phyloP scores from a whole-genome alignment of 2,329 filamentous ascomycete genomes.

The Amphichorda felina region DNA sequence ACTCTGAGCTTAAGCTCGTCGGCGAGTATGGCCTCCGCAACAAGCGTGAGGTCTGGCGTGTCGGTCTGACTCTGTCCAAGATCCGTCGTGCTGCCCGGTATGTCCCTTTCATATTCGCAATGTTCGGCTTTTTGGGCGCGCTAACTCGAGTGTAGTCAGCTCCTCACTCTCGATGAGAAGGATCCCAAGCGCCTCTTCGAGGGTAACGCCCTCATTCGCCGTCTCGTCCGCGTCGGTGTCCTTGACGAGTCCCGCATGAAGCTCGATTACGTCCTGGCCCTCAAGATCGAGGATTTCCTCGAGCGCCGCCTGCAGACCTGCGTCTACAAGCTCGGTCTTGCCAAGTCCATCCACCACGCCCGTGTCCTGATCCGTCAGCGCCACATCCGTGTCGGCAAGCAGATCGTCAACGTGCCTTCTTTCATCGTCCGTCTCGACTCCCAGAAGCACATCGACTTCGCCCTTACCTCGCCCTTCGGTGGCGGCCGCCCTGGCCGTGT shows the following conservation, averaged over 20 bases:
- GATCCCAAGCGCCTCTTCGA: constrained; percentile 99
- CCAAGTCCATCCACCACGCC: constrained; percentile 99
- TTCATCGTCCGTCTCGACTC: constrained; percentile 99
- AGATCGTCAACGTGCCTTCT: constrained; percentile 99
- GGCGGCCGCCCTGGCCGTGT: constrained; percentile 86
- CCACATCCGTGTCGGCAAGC: constrained; percentile 99
- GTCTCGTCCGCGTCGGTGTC: constrained; percentile 98
- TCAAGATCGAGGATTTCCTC: constrained; percentile 99
- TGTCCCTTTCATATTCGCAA: constrained; percentile 7
- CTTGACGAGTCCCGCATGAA: constrained; percentile 99
- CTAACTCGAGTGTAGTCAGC: constrained; percentile 57
- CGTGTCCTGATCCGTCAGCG: constrained; percentile 99
- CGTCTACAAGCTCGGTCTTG: constrained; percentile 99
- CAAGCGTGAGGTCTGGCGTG: constrained; percentile 99
- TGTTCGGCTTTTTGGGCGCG: not conserved
- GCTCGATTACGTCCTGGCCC: constrained; percentile 99
- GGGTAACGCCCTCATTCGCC: constrained; percentile 99
- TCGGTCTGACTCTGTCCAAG: constrained; percentile 98
- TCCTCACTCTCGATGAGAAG: constrained; percentile 99
- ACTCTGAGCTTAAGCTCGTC: constrained; percentile 98
- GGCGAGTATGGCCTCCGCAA: constrained; percentile 99
- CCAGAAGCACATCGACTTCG: constrained; percentile 59
- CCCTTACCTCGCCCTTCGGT: constrained; percentile 11
- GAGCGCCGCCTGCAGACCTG: constrained; percentile 99
- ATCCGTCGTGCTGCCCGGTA: constrained; percentile 99